These are phyloP conservation scores for Vitis labrusca DNA, from an alignment of 164 flowering plant genomes.

Conservation along the genomic window DNA sequence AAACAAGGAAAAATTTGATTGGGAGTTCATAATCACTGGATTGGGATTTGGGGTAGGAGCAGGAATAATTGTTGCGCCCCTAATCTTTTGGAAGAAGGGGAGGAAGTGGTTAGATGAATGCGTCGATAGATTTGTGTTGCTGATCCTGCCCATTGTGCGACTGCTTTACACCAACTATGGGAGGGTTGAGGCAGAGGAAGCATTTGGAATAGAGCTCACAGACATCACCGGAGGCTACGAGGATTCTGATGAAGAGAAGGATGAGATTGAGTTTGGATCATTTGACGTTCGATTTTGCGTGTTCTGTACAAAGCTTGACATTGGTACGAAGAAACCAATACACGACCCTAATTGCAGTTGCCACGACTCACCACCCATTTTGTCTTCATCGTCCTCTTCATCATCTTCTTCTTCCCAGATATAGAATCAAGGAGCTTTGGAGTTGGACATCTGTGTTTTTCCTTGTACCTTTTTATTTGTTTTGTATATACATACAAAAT, in stretches of 20 bases:
- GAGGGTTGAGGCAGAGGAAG: slow-evolving; percentile 28
- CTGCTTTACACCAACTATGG: slow-evolving; percentile 19
- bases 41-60: slow-evolving; percentile 51
- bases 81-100: slow-evolving; percentile 36
- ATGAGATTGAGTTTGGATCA: slow-evolving; percentile 8
- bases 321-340: slow-evolving; percentile 31
- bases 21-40: slow-evolving; percentile 45
- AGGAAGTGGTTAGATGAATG: slow-evolving; percentile 36
- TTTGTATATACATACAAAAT: background rate
- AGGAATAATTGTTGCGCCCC: slow-evolving; percentile 34
- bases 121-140: slow-evolving; percentile 22
- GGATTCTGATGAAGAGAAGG: slow-evolving; percentile 18
- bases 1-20: slow-evolving; percentile 19
- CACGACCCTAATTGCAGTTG: slow-evolving; percentile 65
- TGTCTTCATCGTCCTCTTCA: slow-evolving; percentile 23
- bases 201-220: slow-evolving; percentile 16
- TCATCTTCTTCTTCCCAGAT: slow-evolving; percentile 16
- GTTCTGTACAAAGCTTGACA: slow-evolving; percentile 65
- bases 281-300: slow-evolving; percentile 47
- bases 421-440: too few species aligned
- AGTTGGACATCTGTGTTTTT: background rate
- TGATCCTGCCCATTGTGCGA: slow-evolving; percentile 28
- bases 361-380: slow-evolving; percentile 23
- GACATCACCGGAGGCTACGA: slow-evolving; percentile 19
- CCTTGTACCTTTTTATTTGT: background rate